Percentiles rank a stretch among this genome's conserved stretches.
These are phyloP conservation scores for Suillus discolor DNA, from an alignment of 768 basidiomycete species.

Conservation along the genomic window DNA sequence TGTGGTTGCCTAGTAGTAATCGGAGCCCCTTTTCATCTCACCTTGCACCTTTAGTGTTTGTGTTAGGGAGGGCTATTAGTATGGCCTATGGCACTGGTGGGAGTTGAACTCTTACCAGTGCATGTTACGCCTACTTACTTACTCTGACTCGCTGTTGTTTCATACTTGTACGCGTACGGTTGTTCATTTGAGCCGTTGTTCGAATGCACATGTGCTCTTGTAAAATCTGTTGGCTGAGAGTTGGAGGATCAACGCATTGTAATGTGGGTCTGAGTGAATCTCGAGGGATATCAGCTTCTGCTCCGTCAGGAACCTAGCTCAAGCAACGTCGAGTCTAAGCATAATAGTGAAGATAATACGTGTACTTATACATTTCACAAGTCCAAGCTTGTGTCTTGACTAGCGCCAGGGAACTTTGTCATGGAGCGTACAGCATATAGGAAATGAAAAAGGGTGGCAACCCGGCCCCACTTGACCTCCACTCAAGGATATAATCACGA, in stretches of 20 bases:
- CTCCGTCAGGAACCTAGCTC: neutral
- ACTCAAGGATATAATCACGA: neutral
- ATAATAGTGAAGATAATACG: neutral
- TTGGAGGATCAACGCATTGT: neutral
- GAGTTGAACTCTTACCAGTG: neutral
- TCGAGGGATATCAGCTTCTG: neutral
- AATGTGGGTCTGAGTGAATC: neutral
- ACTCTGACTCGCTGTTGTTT: neutral
- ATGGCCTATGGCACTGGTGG: neutral
- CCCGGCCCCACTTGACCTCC: neutral
- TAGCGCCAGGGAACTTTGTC: neutral
- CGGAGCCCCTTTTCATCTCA: neutral
- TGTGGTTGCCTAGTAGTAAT: constrained; percentile 1
- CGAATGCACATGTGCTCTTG: neutral
- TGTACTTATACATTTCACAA: neutral
- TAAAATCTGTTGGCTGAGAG: neutral
- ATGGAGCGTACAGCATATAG: neutral
- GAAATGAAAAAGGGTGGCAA: neutral
- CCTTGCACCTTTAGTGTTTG: neutral
- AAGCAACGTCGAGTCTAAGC: neutral
- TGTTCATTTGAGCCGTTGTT: constrained; percentile 1
- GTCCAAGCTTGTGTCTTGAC: neutral
- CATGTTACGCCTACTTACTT: neutral
- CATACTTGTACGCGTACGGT: constrained; percentile 7
- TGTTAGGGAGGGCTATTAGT: neutral